phyloP scores from a whole-genome alignment of 352 stramenopile species.

The Phytophthora macrochlamydospora region DNA sequence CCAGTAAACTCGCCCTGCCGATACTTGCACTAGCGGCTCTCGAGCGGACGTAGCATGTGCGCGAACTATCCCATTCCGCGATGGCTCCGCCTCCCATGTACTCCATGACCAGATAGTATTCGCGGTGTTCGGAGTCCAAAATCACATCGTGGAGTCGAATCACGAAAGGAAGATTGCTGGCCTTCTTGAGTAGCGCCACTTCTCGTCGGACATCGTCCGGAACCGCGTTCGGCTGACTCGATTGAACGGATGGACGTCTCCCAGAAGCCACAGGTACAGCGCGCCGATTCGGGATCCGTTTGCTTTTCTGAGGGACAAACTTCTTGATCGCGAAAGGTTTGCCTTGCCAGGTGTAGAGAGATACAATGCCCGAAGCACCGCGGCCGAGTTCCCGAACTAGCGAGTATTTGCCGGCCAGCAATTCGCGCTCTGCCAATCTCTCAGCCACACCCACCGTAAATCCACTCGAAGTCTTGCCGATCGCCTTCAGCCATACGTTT shows the following conservation, averaged over 20 bases:
- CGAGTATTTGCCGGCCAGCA: constrained; percentile 70
- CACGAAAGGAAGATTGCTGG: constrained; percentile 65
- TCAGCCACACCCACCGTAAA: constrained; percentile 56
- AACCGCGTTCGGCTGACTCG: constrained; percentile 22
- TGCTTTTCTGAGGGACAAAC: constrained; percentile 61
- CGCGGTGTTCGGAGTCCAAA: constrained; percentile 53
- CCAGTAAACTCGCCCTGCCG: constrained; percentile 40
- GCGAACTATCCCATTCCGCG: constrained; percentile 72
- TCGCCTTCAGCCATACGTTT: constrained; percentile 45
- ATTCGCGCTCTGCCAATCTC: constrained; percentile 53
- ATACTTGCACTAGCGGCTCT: constrained; percentile 35
- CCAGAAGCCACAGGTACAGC: constrained; percentile 28
- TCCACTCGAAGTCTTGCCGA: constrained; percentile 47
- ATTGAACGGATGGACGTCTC: constrained; percentile 18
- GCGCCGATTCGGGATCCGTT: constrained; percentile 54
- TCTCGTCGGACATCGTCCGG: constrained; percentile 71
- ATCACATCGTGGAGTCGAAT: constrained; percentile 81
- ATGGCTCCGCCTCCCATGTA: constrained; percentile 85
- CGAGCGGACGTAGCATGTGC: constrained; percentile 65
- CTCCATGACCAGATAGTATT: constrained; percentile 86
- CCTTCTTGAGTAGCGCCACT: constrained; percentile 82
- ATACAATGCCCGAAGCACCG: constrained; percentile 71
- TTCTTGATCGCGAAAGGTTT: constrained; percentile 77
- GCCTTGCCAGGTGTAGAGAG: constrained; percentile 72
- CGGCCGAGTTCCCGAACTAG: constrained; percentile 77